Evolutionary conservation across 352 stramenopile genomes (phyloP).

Genomic region (Phytophthora pinifolia): DNA sequence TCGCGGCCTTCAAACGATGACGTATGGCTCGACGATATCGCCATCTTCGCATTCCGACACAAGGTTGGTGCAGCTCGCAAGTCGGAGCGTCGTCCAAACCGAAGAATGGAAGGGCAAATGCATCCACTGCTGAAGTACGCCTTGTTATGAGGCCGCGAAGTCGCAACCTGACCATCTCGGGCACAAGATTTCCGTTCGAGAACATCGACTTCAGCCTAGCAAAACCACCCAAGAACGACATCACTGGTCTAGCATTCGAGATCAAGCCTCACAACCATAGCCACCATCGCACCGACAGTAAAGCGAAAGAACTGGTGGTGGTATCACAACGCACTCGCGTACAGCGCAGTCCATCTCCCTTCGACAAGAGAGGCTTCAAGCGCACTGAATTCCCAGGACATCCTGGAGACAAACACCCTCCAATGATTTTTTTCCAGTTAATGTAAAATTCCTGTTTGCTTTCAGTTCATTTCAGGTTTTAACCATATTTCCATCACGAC

Average conservation of each 20-base stretch:
- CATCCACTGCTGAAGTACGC: constrained; percentile 5
- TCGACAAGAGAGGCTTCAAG: too few relatives aligned
- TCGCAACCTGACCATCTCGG: not conserved
- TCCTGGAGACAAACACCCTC: not conserved
- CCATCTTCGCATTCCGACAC: constrained; percentile 16
- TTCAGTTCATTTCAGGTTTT: constrained; percentile 3
- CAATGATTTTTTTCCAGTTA: too few relatives aligned
- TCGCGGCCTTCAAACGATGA: constrained; percentile 18
- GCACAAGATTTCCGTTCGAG: not conserved
- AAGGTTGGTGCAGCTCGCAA: constrained; percentile 13
- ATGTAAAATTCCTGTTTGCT: too few relatives aligned
- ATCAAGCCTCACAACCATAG: not conserved
- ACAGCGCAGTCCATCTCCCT: too few relatives aligned
- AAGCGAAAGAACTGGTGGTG: too few relatives aligned
- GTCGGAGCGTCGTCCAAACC: constrained; percentile 7
- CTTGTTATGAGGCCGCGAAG: constrained; percentile 6
- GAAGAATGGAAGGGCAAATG: constrained; percentile 1
- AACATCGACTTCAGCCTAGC: too few relatives aligned
- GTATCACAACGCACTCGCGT: too few relatives aligned
- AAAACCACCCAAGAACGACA: not conserved
- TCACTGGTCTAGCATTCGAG: not conserved
- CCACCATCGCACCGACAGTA: too few relatives aligned
- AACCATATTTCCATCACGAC: constrained; percentile 14
- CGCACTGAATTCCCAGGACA: too few relatives aligned
- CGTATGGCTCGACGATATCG: constrained; percentile 27